Evolutionary conservation across 2,329 filamentous ascomycete species (phyloP), one percentile per base, ranked within the genome.

Genomic region (Aureobasidium sp.): DNA sequence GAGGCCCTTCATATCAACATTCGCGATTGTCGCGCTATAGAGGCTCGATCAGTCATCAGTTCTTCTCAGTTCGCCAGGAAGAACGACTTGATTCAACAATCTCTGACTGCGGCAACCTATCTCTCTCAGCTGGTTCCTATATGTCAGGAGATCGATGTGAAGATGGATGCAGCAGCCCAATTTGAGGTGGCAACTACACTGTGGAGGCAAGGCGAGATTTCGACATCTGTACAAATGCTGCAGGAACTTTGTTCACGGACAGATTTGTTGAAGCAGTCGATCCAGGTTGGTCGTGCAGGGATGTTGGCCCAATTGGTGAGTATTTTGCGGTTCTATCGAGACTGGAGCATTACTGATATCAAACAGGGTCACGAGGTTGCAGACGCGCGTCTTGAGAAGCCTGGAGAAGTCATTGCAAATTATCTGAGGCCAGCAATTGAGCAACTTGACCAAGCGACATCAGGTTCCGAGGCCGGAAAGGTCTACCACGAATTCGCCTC

Each of bases 401-500:
- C 95, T 0, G 91, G 96, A 66, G 84, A 86, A 61, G 96, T 99
- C 64, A 90, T 97, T 67, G 86, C 88, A 67, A 86, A 88, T 39
- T 97, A 97, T 69, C 81, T 99, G 0, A 84, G 88, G 61, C 90
- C 90, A 25, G 92, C 94, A 0, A 85, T 97, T 31, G 87, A 86
- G 67, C 90, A 95, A 70, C 79, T 99, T 8, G 88, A 85, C 68
- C 86, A 86, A 1, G 82, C 83, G 49, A 82, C 77, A 5, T 81
- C 86, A 59, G 88, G 89, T 1, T 80, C 82, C 48, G 89, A 93
- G 64, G 89, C 92, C 2, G 91, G 92, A 1, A 83, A 90, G 67
- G 94, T 97, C 0, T 97, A 91, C 69, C 91, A 97, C 71, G 90
- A 96, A 69, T 97, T 97, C 73, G 94, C 95, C 29, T 84, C 87